These are phyloP conservation scores for Tetragonia tetragonoides DNA, from an alignment of 148 eudicot species.

Conservation along the genomic window DNA sequence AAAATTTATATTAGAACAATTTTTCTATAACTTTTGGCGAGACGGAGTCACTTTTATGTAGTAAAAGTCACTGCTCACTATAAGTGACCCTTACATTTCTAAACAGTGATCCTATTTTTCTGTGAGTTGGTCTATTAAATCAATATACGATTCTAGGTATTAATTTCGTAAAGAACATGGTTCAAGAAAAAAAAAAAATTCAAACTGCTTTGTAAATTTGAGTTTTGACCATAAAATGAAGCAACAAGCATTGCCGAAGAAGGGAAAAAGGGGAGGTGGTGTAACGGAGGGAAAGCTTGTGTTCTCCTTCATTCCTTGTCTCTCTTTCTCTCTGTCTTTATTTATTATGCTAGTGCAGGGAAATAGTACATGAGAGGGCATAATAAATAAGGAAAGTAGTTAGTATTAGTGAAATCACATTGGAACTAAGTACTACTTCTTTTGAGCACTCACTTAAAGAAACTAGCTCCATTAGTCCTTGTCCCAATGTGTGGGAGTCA, in stretches of 20 bases:
- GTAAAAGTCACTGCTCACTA: too few relatives aligned
- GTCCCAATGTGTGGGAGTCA: constrained; percentile 40
- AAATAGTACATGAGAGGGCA: background rate
- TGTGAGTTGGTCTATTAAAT: too few relatives aligned
- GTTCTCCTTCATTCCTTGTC: too few relatives aligned
- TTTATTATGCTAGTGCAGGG: too few relatives aligned
- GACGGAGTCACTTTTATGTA: too few relatives aligned
- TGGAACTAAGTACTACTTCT: constrained; percentile 22
- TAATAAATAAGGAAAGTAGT: constrained; percentile 14
- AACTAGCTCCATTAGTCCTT: constrained; percentile 11
- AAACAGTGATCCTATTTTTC: too few relatives aligned
- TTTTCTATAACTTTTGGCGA: too few relatives aligned
- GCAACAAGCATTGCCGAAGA: constrained; percentile 8
- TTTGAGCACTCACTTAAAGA: constrained; percentile 21
- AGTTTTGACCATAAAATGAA: constrained; percentile 32
- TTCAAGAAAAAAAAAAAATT: constrained; percentile 8
- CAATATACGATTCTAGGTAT: too few relatives aligned
- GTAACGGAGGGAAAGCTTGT: background rate
- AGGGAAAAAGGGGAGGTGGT: background rate
- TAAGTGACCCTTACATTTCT: too few relatives aligned
- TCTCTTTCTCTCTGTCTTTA: too few relatives aligned
- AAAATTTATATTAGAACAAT: too few relatives aligned
- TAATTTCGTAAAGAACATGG: background rate
- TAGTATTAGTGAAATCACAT: constrained; percentile 2
- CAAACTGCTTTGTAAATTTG: constrained; percentile 22